Evolutionary conservation across 169 alveolate genomes (phyloP), one percentile per base, ranked within the genome.

Genomic region (Fabrea salina): DNA sequence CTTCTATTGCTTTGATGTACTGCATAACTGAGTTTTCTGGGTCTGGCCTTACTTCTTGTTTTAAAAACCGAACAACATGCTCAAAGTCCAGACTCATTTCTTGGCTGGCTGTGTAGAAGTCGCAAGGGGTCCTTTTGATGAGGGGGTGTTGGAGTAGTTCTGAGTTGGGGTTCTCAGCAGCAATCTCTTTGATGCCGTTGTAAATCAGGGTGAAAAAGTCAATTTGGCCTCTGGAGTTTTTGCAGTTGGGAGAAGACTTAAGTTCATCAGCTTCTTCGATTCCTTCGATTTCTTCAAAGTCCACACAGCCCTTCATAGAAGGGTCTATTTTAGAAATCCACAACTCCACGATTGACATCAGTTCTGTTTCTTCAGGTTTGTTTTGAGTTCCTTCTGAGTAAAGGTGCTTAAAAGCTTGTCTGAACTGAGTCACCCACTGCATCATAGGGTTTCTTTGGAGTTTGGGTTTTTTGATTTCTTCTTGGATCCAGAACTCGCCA

Each of bases 391-490:
- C 74, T 61, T 22, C 41, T 33, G 74, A 13, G 25, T 61, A n/a
- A 2, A 61, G 50, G 39, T 25, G 50, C 50, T 16, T 30, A 27
- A 61, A 61, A 13, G 32, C 39, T 33, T 61, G 54, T 43, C 66
- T 37, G 66, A 68, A 68, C 78, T 40, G 64, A 19, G 44, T n/a
- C 30, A 68, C 66, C 78, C 78, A 68, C 67, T 68, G 41, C 4
- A 11, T 68, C 78, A 68, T 68, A 1, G 78, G 66, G 35, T 68
- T 68, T 68, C 61, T 0, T 2, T 44, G 16, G 11, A 27, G 32
- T 2, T 43, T 68, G 1, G 57, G 40, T 22, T 43, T 68, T n/a
- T 37, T 22, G 0, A 68, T 16, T 11, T 47, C 30, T n/a, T 32
- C 16, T 8, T 40, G 32, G 39, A 68, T 68, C 67, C 78, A 68